These are phyloP conservation scores for Leccinum rimulosum DNA, from an alignment of 768 basidiomycete species.

Conservation along the genomic window DNA sequence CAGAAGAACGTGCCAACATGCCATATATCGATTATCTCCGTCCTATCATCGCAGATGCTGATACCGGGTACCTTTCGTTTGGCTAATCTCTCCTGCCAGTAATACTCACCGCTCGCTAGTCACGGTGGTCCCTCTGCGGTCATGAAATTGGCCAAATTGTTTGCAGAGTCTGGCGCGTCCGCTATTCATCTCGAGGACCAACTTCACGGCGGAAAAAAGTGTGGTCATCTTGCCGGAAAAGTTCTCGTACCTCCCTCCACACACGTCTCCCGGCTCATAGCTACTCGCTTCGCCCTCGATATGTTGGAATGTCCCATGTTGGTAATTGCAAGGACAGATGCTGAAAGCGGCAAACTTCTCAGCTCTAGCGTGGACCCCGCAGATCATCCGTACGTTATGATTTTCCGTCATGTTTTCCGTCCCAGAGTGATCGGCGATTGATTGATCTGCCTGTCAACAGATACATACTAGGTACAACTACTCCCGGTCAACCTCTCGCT, in stretches of 20 bases:
- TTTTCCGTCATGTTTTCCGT: constrained; percentile 9
- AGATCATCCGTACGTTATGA: constrained; percentile 59
- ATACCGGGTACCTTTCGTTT: constrained; percentile 69
- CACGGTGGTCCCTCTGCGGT: constrained; percentile 92
- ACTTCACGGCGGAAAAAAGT: constrained; percentile 93
- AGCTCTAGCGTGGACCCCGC: constrained; percentile 78
- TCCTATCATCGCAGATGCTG: constrained; percentile 92
- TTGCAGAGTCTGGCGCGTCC: constrained; percentile 92
- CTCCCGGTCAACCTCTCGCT: constrained; percentile 51
- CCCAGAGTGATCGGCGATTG: constrained; percentile 6
- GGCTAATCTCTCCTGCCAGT: background rate
- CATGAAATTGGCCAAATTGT: constrained; percentile 92
- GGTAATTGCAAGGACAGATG: constrained; percentile 88
- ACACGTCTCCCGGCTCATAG: constrained; percentile 79
- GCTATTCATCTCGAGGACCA: constrained; percentile 94
- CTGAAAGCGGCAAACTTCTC: constrained; percentile 82
- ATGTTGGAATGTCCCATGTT: constrained; percentile 86
- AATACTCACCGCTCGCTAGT: constrained; percentile 37
- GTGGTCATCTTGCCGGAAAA: constrained; percentile 89
- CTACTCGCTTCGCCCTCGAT: constrained; percentile 89
- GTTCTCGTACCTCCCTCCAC: constrained; percentile 89
- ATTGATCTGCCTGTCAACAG: constrained; percentile 31
- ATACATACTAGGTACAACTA: constrained; percentile 64
- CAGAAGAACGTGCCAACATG: constrained; percentile 64
- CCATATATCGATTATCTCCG: constrained; percentile 84